Percentiles rank a stretch among this genome's conserved stretches.
Conservation (phyloP, 2,329 filamentous ascomycete genomes). For the Colletotrichum sojae region DNA sequence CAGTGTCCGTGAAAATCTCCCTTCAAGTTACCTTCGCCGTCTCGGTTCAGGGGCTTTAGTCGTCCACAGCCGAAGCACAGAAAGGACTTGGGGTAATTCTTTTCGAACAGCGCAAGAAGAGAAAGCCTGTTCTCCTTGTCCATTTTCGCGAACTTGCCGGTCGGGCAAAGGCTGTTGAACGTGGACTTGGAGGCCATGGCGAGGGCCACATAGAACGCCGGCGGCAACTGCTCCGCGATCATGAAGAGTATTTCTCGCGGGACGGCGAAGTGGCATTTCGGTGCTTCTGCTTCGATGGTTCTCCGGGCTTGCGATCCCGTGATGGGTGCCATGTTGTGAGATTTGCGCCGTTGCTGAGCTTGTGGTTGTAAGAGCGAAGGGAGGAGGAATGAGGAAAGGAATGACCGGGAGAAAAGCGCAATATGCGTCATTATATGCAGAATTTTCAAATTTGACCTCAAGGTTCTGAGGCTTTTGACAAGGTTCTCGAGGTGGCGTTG, state of each 20-base stretch:
- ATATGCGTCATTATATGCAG: too few species aligned
- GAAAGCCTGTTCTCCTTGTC: neutral
- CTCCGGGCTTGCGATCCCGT: too few species aligned
- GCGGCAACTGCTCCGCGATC: neutral
- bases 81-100: neutral
- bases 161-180: neutral
- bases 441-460: too few species aligned
- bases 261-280: too few species aligned
- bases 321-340: too few species aligned
- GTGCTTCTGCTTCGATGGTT: too few species aligned
- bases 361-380: too few species aligned
- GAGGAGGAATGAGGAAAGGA: too few species aligned
- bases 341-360: too few species aligned
- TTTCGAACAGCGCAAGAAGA: neutral
- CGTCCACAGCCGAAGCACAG: neutral
- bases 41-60: neutral
- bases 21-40: neutral
- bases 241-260: neutral
- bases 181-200: neutral
- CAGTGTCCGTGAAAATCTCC: neutral
- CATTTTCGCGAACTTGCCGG: neutral
- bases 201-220: neutral
- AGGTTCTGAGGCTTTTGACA: too few species aligned
- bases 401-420: too few species aligned
- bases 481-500: too few species aligned